phyloP scores from a whole-genome alignment of 495 filamentous ascomycete genomes.

The Trichoderma gamsii region DNA sequence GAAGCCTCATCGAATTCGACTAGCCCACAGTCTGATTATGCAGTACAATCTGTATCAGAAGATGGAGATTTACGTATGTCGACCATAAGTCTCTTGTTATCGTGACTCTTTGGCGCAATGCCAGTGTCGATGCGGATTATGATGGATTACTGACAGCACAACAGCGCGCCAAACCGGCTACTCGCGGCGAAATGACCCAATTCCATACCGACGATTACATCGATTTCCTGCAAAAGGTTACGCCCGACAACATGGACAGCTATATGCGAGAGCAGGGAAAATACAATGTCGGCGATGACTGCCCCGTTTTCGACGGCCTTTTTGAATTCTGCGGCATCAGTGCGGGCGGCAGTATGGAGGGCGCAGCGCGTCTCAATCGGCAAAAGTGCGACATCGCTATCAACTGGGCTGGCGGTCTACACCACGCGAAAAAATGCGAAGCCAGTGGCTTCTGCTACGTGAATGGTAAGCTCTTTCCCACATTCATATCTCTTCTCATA shows the following conservation, averaged over 20 bases:
- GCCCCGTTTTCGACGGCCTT: constrained; percentile 93
- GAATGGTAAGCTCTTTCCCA: constrained; percentile 58
- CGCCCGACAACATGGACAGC: constrained; percentile 96
- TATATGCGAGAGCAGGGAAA: constrained; percentile 89
- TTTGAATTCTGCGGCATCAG: constrained; percentile 98
- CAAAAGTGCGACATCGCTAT: constrained; percentile 96
- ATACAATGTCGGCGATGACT: constrained; percentile 97
- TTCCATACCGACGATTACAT: constrained; percentile 99
- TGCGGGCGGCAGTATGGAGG: constrained; percentile 95
- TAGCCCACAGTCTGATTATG: constrained; percentile 97
- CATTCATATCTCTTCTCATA: constrained; percentile 2
- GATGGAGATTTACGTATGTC: constrained; percentile 96
- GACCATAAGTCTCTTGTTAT: background rate
- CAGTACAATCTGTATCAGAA: constrained; percentile 98
- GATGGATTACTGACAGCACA: background rate
- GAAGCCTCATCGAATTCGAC: constrained; percentile 97
- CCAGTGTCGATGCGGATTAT: background rate
- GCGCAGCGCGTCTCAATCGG: constrained; percentile 83
- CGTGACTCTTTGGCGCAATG: background rate
- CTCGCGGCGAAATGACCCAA: constrained; percentile 95
- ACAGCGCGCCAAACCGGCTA: constrained; percentile 93
- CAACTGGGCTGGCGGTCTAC: constrained; percentile 98
- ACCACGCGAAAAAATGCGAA: constrained; percentile 92
- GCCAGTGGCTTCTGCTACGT: constrained; percentile 97
- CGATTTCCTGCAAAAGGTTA: constrained; percentile 93